Base-by-base conservation (phyloP, 2,329 filamentous ascomycete genomes). In the Fusarium torreyae region DNA sequence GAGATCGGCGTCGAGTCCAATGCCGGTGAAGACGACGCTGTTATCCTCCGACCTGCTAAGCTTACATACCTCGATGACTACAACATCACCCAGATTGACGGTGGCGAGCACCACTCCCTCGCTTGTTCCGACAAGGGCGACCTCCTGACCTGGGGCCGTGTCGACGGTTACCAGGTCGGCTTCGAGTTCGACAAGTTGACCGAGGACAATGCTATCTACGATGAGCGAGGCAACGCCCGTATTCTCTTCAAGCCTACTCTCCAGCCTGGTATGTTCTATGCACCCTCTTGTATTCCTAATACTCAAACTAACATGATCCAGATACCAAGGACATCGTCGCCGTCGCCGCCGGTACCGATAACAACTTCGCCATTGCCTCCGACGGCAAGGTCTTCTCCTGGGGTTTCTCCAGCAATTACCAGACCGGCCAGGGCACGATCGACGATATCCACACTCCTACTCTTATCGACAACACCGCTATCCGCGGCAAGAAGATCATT, bases 361-460 rank as follows among this genome's bases (percentile, higher is more conserved):
- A 94, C 79, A 91, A 86, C 72, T 89, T 96, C 66, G 91, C 89
- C 44, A 85, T 96, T 72, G 89, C 89, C 67, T 84, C 84, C 48
- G 87, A 92, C 39, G 93, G 93, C 66, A 88, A 89, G 74, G 91
- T 89, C 15, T 94, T 89, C 80, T 89, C 89, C 3, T 96, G 92
- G 92, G 93, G 93, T 11, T 95, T 96, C 82, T 92, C 88, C 6
- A 88, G 87, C 61, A 93, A 91, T 74, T 94, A 93, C 77, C 92
- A 94, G 80, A 94, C 92, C 7, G 93, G 93, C 8, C 90, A 90
- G 67, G 92, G 92, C 39, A 90, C 87, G 2, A 88, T 88, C n/a
- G 92, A 96, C 50, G 94, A 97, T 72, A 87, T 97, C 31, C 86
- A 91, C 71, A 85, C 88, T 24, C 93, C 94, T 0, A 96, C 92